Percentiles rank a stretch among this genome's conserved stretches.
phyloP scores from a whole-genome alignment of 2,329 filamentous ascomycete species.

The Fusarium coffeatum region DNA sequence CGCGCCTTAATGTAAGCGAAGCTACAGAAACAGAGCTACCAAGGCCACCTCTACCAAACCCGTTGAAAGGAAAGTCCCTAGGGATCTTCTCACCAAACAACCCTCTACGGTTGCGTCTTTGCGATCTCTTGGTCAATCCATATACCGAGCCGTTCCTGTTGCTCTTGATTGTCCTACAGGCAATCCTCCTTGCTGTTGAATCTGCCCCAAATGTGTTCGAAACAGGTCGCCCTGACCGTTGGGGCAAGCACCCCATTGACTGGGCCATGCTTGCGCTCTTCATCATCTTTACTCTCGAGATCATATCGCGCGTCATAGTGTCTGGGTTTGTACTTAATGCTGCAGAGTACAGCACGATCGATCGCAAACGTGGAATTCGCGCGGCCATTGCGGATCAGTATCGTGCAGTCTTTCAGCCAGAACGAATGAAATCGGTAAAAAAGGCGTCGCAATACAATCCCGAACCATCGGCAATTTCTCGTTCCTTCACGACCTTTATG shows the following conservation, averaged over 20 bases:
- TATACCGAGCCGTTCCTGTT: conserved; percentile 88
- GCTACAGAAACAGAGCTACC: conserved; percentile 23
- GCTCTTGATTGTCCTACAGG: conserved; percentile 87
- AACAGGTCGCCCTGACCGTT: conserved; percentile 69
- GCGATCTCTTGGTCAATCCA: conserved; percentile 86
- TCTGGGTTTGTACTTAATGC: conserved; percentile 94
- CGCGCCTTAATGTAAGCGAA: conserved; percentile 37
- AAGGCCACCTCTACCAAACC: conserved; percentile 65
- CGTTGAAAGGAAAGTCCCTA: conserved; percentile 85
- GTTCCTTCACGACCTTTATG: conserved; percentile 84
- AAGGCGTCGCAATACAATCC: conserved; percentile 59
- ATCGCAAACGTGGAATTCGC: conserved; percentile 78
- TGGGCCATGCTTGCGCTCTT: conserved; percentile 87
- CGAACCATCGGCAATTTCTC: conserved; percentile 74
- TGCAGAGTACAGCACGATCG: conserved; percentile 89
- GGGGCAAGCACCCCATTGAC: conserved; percentile 78
- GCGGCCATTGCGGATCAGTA: conserved; percentile 82
- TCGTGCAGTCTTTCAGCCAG: conserved; percentile 81
- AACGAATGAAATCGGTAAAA: conserved; percentile 76
- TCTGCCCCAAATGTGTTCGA: conserved; percentile 77
- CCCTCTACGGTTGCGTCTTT: conserved; percentile 77
- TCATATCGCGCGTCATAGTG: conserved; percentile 85
- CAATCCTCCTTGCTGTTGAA: conserved; percentile 88
- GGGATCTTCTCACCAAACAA: conserved; percentile 87
- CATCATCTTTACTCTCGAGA: conserved; percentile 87